Percentiles rank a stretch among this genome's conserved stretches.
Evolutionary conservation across 192 early-diverging fungal genomes (phyloP).

Genomic region (Coemansia erecta): DNA sequence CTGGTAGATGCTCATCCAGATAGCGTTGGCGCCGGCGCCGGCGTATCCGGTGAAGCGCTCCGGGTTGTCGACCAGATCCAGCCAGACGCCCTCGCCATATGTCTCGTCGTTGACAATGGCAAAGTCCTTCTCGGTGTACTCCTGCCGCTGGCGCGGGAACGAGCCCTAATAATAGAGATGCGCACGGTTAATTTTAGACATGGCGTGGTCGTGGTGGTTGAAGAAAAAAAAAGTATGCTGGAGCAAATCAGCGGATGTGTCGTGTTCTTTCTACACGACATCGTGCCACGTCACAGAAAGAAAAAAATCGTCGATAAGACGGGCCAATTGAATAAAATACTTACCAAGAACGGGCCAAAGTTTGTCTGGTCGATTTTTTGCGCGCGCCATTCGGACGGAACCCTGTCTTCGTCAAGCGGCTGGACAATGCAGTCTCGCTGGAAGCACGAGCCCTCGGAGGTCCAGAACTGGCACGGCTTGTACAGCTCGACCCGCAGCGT

Average conservation of each 20-base stretch:
- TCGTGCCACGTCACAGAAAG: conserved; percentile 29
- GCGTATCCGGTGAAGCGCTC: conserved; percentile 97
- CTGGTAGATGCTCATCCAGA: conserved; percentile 97
- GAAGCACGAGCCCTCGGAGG: conserved; percentile 76
- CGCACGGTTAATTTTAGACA: not conserved
- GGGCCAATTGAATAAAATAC: conserved; percentile 7
- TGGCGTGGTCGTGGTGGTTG: too few species aligned
- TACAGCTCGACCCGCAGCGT: conserved; percentile 90
- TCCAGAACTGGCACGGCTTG: conserved; percentile 89
- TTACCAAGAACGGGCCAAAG: conserved; percentile 59
- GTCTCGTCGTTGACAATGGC: conserved; percentile 82
- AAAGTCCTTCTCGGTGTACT: conserved; percentile 80
- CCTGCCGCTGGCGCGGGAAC: conserved; percentile 47
- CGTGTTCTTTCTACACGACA: too few species aligned
- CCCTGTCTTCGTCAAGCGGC: conserved; percentile 69
- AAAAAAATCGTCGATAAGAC: not conserved
- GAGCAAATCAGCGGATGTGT: not conserved
- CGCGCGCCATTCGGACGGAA: conserved; percentile 56
- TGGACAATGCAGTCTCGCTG: conserved; percentile 82
- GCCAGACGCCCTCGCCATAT: conserved; percentile 72
- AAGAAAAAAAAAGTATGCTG: not conserved
- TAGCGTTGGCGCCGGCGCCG: conserved; percentile 78
- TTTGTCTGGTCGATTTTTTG: conserved; percentile 71
- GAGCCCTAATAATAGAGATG: conserved; percentile 10
- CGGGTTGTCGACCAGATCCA: conserved; percentile 88